phyloP scores from a whole-genome alignment of 768 basidiomycete species.

The Aureoboletus auriporus region DNA sequence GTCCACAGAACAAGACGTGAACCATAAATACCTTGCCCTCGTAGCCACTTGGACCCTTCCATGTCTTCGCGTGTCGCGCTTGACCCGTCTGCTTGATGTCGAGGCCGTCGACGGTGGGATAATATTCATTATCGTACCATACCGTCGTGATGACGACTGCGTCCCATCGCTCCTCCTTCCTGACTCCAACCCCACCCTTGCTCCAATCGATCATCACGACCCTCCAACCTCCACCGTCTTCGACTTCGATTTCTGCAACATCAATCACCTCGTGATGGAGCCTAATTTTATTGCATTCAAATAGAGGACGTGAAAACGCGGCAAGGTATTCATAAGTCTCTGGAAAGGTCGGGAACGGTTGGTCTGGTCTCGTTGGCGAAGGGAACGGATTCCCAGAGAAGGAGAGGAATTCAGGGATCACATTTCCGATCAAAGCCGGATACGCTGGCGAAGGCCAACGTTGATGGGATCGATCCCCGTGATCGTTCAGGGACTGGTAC shows the following conservation, averaged over 20 bases:
- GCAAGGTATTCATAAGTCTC: conserved; percentile 29
- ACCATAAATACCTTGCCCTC: conserved; percentile 27
- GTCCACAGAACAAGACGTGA: background rate
- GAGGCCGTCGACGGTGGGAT: conserved; percentile 42
- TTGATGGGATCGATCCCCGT: conserved; percentile 1
- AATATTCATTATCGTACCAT: conserved; percentile 44
- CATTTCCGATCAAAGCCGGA: conserved; percentile 45
- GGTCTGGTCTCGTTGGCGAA: conserved; percentile 14
- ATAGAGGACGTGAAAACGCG: conserved; percentile 22
- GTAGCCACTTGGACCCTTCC: conserved; percentile 37
- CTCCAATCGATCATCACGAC: conserved; percentile 38
- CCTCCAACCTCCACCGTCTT: conserved; percentile 34
- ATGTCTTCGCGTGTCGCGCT: conserved; percentile 41
- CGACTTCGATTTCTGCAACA: conserved; percentile 33
- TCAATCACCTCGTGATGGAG: conserved; percentile 38
- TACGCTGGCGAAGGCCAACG: conserved; percentile 48
- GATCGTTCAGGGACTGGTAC: conserved; percentile 9
- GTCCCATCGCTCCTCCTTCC: conserved; percentile 42
- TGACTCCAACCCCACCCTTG: conserved; percentile 13
- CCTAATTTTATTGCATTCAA: conserved; percentile 32
- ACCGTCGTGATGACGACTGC: conserved; percentile 45
- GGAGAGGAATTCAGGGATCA: conserved; percentile 39
- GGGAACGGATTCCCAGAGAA: conserved; percentile 31
- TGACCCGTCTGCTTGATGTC: conserved; percentile 31
- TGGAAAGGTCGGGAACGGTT: conserved; percentile 27